Conservation (phyloP, 2,329 filamentous ascomycete species). For the Pseudogymnoascus sp. region DNA sequence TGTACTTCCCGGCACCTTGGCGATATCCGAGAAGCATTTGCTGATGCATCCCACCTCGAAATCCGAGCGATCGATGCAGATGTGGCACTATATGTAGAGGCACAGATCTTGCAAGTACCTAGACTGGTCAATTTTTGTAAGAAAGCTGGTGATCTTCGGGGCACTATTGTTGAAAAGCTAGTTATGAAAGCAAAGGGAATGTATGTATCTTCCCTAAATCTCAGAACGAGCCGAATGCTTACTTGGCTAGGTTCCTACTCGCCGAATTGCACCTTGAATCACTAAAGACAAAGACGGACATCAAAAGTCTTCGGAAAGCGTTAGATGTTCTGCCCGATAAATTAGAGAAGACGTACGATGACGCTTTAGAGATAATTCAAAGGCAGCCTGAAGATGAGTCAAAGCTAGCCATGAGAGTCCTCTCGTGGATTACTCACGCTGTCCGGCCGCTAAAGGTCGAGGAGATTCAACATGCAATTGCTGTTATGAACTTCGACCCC, state of each 20-base stretch:
- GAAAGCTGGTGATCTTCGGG: neutral
- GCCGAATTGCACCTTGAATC: neutral
- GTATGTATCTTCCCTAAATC: neutral
- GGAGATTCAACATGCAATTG: neutral
- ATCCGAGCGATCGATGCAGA: neutral
- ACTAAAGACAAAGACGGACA: neutral
- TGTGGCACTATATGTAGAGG: neutral
- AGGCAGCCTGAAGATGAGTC: neutral
- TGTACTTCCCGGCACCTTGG: conserved; percentile 31
- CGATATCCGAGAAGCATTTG: conserved; percentile 50
- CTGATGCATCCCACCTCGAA: conserved; percentile 17
- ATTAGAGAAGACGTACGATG: neutral
- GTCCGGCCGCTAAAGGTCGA: neutral
- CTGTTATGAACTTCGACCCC: neutral
- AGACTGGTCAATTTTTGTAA: neutral
- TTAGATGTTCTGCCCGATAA: neutral
- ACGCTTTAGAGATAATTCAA: neutral
- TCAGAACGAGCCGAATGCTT: neutral
- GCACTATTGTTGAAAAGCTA: neutral
- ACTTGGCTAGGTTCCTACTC: neutral
- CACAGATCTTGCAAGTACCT: neutral
- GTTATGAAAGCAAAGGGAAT: neutral
- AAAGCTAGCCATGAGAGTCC: neutral
- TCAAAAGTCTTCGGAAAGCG: neutral
- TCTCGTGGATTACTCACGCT: neutral